Conservation (phyloP, 768 basidiomycete genomes). For the Russula virescens region DNA sequence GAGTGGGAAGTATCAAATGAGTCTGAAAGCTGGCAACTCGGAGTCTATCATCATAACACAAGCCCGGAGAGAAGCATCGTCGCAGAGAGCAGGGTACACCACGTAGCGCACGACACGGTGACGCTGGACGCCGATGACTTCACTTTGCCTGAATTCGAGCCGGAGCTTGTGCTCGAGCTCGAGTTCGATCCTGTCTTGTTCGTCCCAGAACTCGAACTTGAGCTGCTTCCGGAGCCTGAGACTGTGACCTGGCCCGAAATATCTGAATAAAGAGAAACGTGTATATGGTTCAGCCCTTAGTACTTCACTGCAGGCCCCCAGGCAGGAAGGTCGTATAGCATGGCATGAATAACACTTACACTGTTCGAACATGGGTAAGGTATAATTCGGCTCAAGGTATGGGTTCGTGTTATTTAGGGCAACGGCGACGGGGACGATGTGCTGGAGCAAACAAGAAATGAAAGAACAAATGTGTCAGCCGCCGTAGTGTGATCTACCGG, state of each 20-base stretch:
- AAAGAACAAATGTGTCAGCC: background rate
- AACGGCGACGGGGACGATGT: constrained; percentile 50
- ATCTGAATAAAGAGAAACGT: background rate
- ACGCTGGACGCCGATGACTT: background rate
- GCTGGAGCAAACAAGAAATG: background rate
- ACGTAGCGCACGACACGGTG: background rate
- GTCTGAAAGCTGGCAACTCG: background rate
- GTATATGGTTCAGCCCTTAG: too few species aligned
- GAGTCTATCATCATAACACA: background rate
- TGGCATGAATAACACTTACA: constrained; percentile 34
- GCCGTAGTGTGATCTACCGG: too few species aligned
- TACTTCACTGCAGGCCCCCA: too few species aligned
- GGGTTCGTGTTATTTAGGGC: constrained; percentile 47
- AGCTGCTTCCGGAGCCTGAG: background rate
- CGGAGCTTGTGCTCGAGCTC: background rate
- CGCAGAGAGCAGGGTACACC: background rate
- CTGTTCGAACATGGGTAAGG: constrained; percentile 41
- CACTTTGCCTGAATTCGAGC: background rate
- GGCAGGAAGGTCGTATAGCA: background rate
- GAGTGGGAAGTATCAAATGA: background rate
- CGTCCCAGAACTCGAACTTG: background rate
- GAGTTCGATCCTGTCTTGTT: background rate
- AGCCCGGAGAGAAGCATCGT: background rate
- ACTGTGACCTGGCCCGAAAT: background rate
- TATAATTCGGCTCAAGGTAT: constrained; percentile 44